Base-by-base conservation (phyloP, 2,329 filamentous ascomycete species). In the Dactylella cylindrospora region DNA sequence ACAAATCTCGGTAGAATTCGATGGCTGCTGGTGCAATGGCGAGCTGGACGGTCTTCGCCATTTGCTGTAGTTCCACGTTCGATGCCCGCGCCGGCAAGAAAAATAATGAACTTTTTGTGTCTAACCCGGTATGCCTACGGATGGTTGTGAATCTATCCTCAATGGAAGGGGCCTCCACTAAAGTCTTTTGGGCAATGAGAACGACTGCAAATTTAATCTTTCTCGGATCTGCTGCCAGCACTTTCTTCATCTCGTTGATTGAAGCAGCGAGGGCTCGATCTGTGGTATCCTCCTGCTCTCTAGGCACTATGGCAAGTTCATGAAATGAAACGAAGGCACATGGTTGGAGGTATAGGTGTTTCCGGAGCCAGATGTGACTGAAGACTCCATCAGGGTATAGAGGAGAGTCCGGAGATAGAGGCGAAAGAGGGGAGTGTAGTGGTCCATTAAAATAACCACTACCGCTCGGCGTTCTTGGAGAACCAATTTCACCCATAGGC, bases 1-100 rank as follows among this genome's bases (percentile, higher is more conserved):
- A 90, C 9, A 97, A 78, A 68, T 98, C 91, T 38, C 90, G 80
- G 72, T 97, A 97, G 73, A 96, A 95, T 68, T 98, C 93, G 38
- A 91, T 76, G 15, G 88, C 83, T 15, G 84, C 77, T 1, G 84
- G 82, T 60, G 91, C 89, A 36, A 96, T 73, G 0, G 84, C 80
- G 1, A 81, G 77, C 39, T 96, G 77, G 32, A 95, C 80, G 45
- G 81, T 85, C 50, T 85, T 82, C 0, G 86, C 83, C 66, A 91
- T 89, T 5, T 83, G 81, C 61, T 83, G 80, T 17, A 94, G 74
- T 70, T 95, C 89, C 1, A 81, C 78, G 2, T 79, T 75, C 3
- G 88, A 85, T 5, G 84, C 83, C 67, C 85, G 82, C 0, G 86
- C 83, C 1, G 89, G 85, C 10, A 95, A 78, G 68, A 93, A 88